Evolutionary conservation across 2,329 filamentous ascomycete genomes (phyloP), one percentile per base, ranked within the genome.

Genomic region (Xylaria sp.): DNA sequence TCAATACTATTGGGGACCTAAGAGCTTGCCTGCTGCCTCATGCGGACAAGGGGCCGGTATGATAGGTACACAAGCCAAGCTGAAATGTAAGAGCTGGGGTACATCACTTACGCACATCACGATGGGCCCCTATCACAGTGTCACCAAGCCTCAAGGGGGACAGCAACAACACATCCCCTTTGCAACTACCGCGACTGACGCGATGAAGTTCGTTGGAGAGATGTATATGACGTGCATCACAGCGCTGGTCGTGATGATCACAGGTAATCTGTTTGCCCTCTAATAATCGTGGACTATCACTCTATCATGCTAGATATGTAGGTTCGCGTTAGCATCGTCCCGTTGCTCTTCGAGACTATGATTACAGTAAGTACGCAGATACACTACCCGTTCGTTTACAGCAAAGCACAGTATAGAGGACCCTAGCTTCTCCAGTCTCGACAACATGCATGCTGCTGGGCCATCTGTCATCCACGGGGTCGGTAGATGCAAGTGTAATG

Each of bases 61-160:
- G 37, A 19, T 14, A 25, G 49, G 31, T 25, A 51, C 35, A 38
- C 14, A 31, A 38, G 49, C 49, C 19, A 11, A 51, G 49, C 49
- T 51, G 49, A 51, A 51, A 51, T 51, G 33, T 38, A 50, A 25
- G 25, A 33, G 38, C 49, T 51, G 49, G 49, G 49, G 49, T 51
- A 19, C 49, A 51, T 51, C 17, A 33, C 12, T 51, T 9, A 17
- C 7, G 25, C 45, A n/a, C 23, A 23, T 47, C n/a, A 47, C 45
- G 15, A 47, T 6, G 25, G 14, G 45, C 23, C n/a, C 45, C 23
- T 47, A 47, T 47, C 45, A 31, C 15, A 4, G 23, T 14, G 8
- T 28, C 45, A 47, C 14, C 15, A 11, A 47, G 23, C 23, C 17
- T 23, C 45, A 2, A 28, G 23, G 25, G 17, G 5, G 11, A 47